phyloP scores from a whole-genome alignment of 371 early-diverging fungal species.

The Funneliformis caledonium region DNA sequence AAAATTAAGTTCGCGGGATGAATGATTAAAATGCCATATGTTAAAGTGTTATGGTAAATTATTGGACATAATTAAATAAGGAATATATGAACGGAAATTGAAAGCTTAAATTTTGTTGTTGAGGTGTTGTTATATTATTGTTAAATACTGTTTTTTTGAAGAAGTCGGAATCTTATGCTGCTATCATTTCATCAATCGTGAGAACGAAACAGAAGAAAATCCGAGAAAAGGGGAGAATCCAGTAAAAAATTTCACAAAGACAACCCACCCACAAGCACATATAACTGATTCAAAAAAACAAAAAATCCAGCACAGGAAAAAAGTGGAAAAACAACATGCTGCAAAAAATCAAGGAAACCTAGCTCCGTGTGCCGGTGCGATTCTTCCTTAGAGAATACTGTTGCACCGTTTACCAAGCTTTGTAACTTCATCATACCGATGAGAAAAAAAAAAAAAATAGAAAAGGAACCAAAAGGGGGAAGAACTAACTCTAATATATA shows the following conservation, averaged over 20 bases:
- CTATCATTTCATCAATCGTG: conserved; percentile 8
- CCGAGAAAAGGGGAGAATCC: neutral
- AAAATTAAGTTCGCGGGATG: conserved; percentile 4
- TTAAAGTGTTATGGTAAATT: neutral
- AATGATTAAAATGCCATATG: neutral
- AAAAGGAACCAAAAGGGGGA: neutral
- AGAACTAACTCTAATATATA: neutral
- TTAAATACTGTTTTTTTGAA: neutral
- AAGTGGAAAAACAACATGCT: conserved; percentile 17
- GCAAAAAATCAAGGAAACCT: conserved; percentile 24
- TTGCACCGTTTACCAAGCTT: conserved; percentile 28
- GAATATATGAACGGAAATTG: neutral
- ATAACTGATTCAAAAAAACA: neutral
- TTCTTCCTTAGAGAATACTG: conserved; percentile 2
- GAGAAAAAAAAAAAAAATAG: neutral
- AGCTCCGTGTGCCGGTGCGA: conserved; percentile 29
- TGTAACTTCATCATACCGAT: conserved; percentile 25
- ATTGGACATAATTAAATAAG: neutral
- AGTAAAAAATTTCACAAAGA: neutral
- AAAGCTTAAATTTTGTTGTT: neutral
- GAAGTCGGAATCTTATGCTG: neutral
- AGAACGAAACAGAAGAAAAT: neutral
- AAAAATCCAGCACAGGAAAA: neutral
- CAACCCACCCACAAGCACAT: conserved; percentile 4
- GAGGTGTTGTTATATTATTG: neutral